A percentile compares a stretch with the other conserved stretches of the same genome.
Conservation (phyloP, 2,329 filamentous ascomycete genomes). For the Coleophoma crateriformis region DNA sequence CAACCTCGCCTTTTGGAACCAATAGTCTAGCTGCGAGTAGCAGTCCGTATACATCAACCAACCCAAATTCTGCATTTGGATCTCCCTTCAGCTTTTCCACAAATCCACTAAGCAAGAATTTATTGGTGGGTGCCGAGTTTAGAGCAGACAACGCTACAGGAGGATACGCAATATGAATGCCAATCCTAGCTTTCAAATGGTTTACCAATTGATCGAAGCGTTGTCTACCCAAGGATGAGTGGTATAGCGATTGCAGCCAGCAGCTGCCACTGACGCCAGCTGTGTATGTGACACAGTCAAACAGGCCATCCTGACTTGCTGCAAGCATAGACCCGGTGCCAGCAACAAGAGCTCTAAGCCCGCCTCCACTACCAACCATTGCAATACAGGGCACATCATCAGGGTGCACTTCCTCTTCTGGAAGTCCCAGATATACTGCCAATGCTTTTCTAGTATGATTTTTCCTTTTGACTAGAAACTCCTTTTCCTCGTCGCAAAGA, state of each 20-base stretch:
- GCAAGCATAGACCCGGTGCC: constrained; percentile 84
- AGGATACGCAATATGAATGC: constrained; percentile 88
- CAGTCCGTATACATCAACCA: constrained; percentile 91
- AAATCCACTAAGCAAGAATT: constrained; percentile 78
- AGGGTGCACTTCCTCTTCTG: constrained; percentile 77
- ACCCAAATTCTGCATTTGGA: constrained; percentile 72
- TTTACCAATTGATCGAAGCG: constrained; percentile 67
- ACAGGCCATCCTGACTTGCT: constrained; percentile 78
- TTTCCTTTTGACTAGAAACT: constrained; percentile 65
- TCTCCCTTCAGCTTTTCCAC: constrained; percentile 90
- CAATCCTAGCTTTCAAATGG: constrained; percentile 80
- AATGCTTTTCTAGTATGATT: constrained; percentile 66
- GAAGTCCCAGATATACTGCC: constrained; percentile 73
- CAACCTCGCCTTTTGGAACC: constrained; percentile 79
- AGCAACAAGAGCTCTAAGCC: constrained; percentile 82
- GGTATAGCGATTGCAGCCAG: constrained; percentile 86
- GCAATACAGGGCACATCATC: constrained; percentile 92
- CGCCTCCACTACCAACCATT: constrained; percentile 90
- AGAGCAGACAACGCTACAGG: constrained; percentile 76
- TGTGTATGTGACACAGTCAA: constrained; percentile 92
- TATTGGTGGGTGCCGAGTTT: constrained; percentile 87
- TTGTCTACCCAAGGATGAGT: constrained; percentile 69
- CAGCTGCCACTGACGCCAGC: constrained; percentile 94
- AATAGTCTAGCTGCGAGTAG: constrained; percentile 79
- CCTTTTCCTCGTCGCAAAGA: constrained; percentile 77